Conservation (phyloP, 2,329 filamentous ascomycete species). For the Zelopaecilomyces penicillatus region DNA sequence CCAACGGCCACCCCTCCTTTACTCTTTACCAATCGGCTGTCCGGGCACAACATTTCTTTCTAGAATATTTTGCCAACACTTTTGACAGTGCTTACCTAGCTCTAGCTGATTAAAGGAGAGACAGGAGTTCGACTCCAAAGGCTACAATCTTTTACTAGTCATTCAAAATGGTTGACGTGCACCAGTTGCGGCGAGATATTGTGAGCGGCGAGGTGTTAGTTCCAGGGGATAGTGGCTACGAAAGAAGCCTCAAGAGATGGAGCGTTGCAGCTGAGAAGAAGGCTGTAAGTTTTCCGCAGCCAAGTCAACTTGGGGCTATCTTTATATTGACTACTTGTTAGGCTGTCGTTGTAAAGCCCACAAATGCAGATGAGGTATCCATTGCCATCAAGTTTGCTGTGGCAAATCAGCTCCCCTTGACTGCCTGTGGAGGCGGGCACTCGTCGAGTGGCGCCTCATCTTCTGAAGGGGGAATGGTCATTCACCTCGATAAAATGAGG, state of each 20-base stretch:
- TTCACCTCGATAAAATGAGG: constrained; percentile 45
- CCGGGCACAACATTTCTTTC: too few species aligned
- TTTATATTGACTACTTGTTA: constrained; percentile 3
- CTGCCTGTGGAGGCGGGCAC: constrained; percentile 47
- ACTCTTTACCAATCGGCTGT: too few species aligned
- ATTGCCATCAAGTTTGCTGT: constrained; percentile 15
- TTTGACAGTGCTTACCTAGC: too few species aligned
- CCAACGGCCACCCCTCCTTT: too few species aligned
- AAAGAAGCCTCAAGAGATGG: constrained; percentile 25
- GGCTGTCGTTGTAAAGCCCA: constrained; percentile 35
- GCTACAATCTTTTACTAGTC: too few species aligned
- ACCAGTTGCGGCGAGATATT: constrained; percentile 10
- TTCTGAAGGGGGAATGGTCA: constrained; percentile 42
- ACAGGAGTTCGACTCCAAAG: too few species aligned
- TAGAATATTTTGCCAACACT: too few species aligned
- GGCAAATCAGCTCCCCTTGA: constrained; percentile 34
- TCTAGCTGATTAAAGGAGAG: too few species aligned
- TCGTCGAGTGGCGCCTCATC: constrained; percentile 42
- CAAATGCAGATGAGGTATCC: constrained; percentile 25
- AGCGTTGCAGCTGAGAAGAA: constrained; percentile 25
- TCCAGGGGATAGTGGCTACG: constrained; percentile 22
- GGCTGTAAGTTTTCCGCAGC: constrained; percentile 17
- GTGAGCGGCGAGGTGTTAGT: constrained; percentile 17
- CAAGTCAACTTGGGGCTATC: constrained; percentile 20
- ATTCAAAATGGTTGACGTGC: constrained; percentile 11